Percentiles rank a stretch among this genome's conserved stretches.
Evolutionary conservation across 192 early-diverging fungal species (phyloP).

Genomic region (Gamsiella multidivaricata): DNA sequence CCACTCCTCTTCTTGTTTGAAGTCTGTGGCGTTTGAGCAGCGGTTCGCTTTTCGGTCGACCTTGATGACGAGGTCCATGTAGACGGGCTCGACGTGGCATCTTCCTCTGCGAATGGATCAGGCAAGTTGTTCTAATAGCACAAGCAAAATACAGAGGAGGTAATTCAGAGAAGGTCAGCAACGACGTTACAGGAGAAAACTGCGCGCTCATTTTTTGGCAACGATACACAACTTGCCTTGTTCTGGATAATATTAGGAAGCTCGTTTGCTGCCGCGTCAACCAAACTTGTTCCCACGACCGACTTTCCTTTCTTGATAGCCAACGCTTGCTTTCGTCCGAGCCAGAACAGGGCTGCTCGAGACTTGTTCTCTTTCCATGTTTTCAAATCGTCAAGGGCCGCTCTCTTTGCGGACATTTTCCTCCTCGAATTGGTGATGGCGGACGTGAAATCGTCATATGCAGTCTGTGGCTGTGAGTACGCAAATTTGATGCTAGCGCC

Average conservation of each 20-base stretch:
- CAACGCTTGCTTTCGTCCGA: conserved; percentile 10
- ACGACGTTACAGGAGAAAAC: conserved; percentile 1
- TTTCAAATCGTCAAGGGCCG: conserved; percentile 4
- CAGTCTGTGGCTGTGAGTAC: conserved; percentile 3
- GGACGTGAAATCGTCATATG: conserved; percentile 1
- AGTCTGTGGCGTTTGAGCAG: conserved; percentile 3
- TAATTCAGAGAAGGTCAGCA: conserved; percentile 7
- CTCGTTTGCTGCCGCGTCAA: conserved; percentile 22
- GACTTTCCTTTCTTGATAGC: conserved; percentile 26
- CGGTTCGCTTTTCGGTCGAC: conserved; percentile 15
- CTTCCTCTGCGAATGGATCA: conserved; percentile 8
- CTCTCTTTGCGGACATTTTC: conserved; percentile 9
- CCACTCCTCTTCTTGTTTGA: conserved; percentile 16
- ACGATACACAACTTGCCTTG: conserved; percentile 8
- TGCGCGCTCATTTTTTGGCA: not conserved
- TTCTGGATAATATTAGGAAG: conserved; percentile 13
- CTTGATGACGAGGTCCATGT: conserved; percentile 11
- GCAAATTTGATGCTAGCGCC: conserved; percentile 9
- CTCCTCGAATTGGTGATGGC: conserved; percentile 12
- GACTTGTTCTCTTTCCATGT: conserved; percentile 17
- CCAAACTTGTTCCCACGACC: conserved; percentile 18
- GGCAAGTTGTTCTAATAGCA: conserved; percentile 13
- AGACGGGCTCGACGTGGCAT: conserved; percentile 11
- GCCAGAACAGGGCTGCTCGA: conserved; percentile 9
- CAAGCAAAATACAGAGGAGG: not conserved